Conservation (phyloP, 495 filamentous ascomycete genomes). For the Penicillium salamii region DNA sequence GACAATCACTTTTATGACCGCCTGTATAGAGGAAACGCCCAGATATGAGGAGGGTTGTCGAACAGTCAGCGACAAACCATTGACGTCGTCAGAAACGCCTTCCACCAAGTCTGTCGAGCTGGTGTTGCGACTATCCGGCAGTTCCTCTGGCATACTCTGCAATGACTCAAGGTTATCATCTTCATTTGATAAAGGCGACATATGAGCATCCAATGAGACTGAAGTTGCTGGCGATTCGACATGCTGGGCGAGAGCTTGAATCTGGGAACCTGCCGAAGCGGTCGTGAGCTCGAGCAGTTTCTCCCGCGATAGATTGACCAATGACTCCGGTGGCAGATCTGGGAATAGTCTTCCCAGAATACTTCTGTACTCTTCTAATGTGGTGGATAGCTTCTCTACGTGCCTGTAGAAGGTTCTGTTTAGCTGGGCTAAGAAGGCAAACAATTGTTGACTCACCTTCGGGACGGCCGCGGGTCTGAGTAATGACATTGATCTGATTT, state of each 20-base stretch:
- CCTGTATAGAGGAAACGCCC: constrained; percentile 78
- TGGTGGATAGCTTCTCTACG: constrained; percentile 42
- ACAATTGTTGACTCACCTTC: constrained; percentile 26
- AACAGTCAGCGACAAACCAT: constrained; percentile 71
- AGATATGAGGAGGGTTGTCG: constrained; percentile 73
- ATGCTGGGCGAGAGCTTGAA: constrained; percentile 21
- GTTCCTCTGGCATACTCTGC: constrained; percentile 41
- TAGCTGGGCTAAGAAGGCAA: neutral
- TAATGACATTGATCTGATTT: constrained; percentile 45
- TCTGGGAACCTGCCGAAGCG: constrained; percentile 8
- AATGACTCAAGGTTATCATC: constrained; percentile 42
- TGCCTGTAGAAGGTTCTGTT: constrained; percentile 32
- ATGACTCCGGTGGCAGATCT: constrained; percentile 31
- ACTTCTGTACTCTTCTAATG: constrained; percentile 37
- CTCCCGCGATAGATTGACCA: constrained; percentile 45
- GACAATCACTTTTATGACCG: constrained; percentile 76
- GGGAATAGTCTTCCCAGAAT: constrained; percentile 41
- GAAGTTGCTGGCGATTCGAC: constrained; percentile 39
- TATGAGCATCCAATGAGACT: constrained; percentile 37
- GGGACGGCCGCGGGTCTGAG: constrained; percentile 39
- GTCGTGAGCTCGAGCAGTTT: constrained; percentile 45
- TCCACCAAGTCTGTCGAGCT: constrained; percentile 52
- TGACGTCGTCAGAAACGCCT: constrained; percentile 76
- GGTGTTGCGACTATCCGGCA: constrained; percentile 21
- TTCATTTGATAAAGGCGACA: constrained; percentile 37